phyloP scores from a whole-genome alignment of 164 flowering plant genomes.

The Warburgia ugandensis region DNA sequence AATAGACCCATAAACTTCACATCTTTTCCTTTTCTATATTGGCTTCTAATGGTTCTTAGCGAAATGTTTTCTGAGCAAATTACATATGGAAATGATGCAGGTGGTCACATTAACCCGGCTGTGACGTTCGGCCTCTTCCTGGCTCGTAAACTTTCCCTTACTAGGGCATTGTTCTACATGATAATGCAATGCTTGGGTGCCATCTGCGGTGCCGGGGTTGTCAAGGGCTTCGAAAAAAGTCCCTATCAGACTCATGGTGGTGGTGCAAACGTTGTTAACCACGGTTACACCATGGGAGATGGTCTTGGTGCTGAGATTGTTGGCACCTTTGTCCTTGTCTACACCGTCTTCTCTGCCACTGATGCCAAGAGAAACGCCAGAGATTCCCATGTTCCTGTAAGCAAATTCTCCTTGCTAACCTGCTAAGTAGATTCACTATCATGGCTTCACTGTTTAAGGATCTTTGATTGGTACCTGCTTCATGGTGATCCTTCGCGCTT shows the following conservation, averaged over 20 bases:
- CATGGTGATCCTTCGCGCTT: no score
- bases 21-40: no score
- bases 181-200: constrained; percentile 86
- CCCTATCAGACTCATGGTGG: constrained; percentile 31
- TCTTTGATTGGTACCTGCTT: no score
- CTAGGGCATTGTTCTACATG: constrained; percentile 72
- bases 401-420: constrained; percentile 14
- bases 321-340: constrained; percentile 86
- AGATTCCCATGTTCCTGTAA: constrained; percentile 90
- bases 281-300: constrained; percentile 70
- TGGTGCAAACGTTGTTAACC: constrained; percentile 55
- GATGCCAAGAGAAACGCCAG: constrained; percentile 84
- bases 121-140: constrained; percentile 77
- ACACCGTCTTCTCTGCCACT: constrained; percentile 88
- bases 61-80: no score
- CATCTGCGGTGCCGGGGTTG: constrained; percentile 78
- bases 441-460: no score
- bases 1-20: no score
- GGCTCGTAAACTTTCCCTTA: constrained; percentile 67
- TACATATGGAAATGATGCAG: constrained; percentile 17
- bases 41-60: no score
- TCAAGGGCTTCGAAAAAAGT: constrained; percentile 46
- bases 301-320: constrained; percentile 86
- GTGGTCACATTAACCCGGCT: constrained; percentile 87
- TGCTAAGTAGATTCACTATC: not conserved